Evolutionary conservation across 352 stramenopile genomes (phyloP), one percentile per base, ranked within the genome.

Genomic region (Phytopythium montanum): DNA sequence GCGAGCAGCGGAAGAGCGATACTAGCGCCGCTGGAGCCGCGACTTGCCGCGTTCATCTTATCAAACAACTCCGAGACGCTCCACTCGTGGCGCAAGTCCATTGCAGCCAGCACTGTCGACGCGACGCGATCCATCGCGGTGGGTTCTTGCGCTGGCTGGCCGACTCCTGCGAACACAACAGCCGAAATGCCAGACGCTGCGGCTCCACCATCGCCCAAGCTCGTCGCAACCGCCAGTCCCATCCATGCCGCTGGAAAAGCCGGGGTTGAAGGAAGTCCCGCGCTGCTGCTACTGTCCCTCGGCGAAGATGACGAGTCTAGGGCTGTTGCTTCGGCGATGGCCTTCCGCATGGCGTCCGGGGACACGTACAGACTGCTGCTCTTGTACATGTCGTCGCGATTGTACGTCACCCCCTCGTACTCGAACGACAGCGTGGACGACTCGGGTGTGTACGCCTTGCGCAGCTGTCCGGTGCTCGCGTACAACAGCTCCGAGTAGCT

Each of bases 401-500:
- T 60, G 39, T 92, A 93, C 31, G 72, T 79, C 5, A 65, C 64
- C 12, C 81, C 82, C 64, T 87, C 79, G 59, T 86, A 87, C 51
- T 94, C 83, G 52, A 94, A 94, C 16, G 75, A 84, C 0, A 88
- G 58, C 21, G 81, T 92, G 19, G 82, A 92, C 19, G 82, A 92
- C 54, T 94, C 85, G 0, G 62, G 62, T 4, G 85, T 94, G 61
- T 92, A 94, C 33, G 81, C 85, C 61, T 95, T 95, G 21, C 83
- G 79, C 19, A 95, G 52, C 25, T 94, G 85, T 1, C 85, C 85
- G 1, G 85, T 93, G 48, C 80, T 88, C 0, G 76, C 85, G 59
- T 90, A 95, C 5, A 95, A 59, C 19, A 95, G 62, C 29, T 95
- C 85, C 18, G 83, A 80, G 60, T 93, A 95, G 52, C 83, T 93